Conservation (phyloP, 768 basidiomycete genomes). For the Russula ochroleuca region DNA sequence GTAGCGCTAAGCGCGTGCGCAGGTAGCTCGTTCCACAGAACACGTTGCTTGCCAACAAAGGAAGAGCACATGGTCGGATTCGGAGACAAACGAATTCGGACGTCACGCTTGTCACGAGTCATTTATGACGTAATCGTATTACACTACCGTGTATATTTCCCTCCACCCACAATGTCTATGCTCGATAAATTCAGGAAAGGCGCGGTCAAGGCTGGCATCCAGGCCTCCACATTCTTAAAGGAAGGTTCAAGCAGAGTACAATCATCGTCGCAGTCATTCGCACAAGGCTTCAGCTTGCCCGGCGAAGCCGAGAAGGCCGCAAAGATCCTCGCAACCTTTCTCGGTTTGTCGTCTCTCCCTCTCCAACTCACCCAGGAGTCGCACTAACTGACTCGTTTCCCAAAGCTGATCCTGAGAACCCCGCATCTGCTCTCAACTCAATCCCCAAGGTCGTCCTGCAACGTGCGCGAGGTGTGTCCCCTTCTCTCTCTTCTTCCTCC, state of each 20-base stretch:
- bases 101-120: neutral
- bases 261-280: constrained; percentile 70
- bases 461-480: constrained; percentile 67
- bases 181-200: constrained; percentile 77
- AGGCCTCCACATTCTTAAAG: constrained; percentile 72
- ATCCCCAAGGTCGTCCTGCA: constrained; percentile 92
- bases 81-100: neutral
- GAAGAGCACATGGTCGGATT: no score
- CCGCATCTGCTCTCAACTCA: constrained; percentile 87
- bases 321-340: constrained; percentile 83
- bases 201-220: constrained; percentile 75
- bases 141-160: no score
- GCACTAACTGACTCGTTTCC: constrained; percentile 7
- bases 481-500: neutral
- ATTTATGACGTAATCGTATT: neutral
- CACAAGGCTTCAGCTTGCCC: constrained; percentile 82
- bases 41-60: no score
- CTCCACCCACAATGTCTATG: constrained; percentile 44
- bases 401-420: constrained; percentile 79
- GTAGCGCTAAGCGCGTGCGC: no score
- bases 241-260: constrained; percentile 65
- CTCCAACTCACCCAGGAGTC: neutral
- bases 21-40: no score
- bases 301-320: constrained; percentile 94
- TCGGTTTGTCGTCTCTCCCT: constrained; percentile 50